phyloP scores from a whole-genome alignment of 1,139 yeast species.

The Blastobotrys indianensis region DNA sequence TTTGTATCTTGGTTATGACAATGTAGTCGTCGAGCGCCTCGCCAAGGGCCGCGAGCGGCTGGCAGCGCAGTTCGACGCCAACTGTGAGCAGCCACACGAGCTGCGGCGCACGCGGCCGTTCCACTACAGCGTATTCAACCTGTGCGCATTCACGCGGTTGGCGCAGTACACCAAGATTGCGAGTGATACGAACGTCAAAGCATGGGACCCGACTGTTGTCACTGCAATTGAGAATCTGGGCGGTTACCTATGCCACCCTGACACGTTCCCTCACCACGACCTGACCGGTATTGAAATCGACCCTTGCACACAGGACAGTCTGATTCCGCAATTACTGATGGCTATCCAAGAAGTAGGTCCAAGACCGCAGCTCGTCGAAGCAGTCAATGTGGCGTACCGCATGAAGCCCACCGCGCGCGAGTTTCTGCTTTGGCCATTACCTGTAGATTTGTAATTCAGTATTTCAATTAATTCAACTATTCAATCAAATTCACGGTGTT shows the following conservation, averaged over 20 bases:
- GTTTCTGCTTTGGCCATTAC: too few species aligned
- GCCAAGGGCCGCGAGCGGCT: background rate
- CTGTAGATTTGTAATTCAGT: too few species aligned
- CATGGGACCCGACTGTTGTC: background rate
- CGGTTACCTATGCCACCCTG: background rate
- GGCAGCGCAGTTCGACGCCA: background rate
- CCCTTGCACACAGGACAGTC: too few species aligned
- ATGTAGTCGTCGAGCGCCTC: background rate
- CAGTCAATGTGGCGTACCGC: too few species aligned
- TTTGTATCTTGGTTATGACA: background rate
- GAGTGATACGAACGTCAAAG: background rate
- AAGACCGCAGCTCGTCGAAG: too few species aligned
- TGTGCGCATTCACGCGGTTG: background rate
- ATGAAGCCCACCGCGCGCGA: too few species aligned
- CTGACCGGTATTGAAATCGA: too few species aligned
- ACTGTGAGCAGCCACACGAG: conserved; percentile 1
- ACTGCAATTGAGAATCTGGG: background rate
- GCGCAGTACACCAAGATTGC: background rate
- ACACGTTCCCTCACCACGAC: too few species aligned
- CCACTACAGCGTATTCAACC: conserved; percentile 1
- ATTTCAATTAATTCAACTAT: too few species aligned
- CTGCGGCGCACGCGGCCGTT: background rate
- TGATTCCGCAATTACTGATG: too few species aligned
- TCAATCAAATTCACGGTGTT: too few species aligned
- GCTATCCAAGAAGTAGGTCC: too few species aligned